Evolutionary conservation across 1,284 basidiomycete genomes (phyloP), one percentile per base, ranked within the genome.

Genomic region (Dichomitus squalens): DNA sequence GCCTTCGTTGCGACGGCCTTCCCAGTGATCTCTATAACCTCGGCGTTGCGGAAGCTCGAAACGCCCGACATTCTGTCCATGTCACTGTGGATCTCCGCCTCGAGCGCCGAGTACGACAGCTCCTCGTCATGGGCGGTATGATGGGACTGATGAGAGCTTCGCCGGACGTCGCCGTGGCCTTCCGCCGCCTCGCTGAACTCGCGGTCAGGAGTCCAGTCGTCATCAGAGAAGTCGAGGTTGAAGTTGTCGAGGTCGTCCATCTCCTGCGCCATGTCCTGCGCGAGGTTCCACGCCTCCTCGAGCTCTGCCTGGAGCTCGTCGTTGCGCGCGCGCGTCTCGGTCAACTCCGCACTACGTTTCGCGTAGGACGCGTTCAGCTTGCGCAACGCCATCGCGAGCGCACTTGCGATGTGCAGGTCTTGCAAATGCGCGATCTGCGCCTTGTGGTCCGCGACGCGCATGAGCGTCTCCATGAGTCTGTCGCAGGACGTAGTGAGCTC

Each of bases 251-350:
- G 61, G 48, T 83, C 81, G 66, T 90, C 87, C 64, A 90, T 78
- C 68, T 90, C 87, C 51, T 75, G 70, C 2, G 89, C 90, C 63
- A 91, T 75, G 39, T 81, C 82, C 65, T 90, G 86, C 1, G 90
- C 90, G 58, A 87, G 84, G 46, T 79, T 78, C 90, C 90, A 92
- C 1, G 89, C 90, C 57, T 92, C 90, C 49, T 89, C 85, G n/a
- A 90, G 76, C 65, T 91, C 87, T 8, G 79, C 86, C 65, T 87
- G 80, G 12, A 91, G 78, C 52, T 81, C 76, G 25, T 71, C 72
- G 21, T 88, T 78, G 41, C 77, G 75, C 7, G 76, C 68, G 50
- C 77, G 77, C 18, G 81, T 74, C 20, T 75, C 72, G 31, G 73
- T 69, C 18, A 89, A 74, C 40, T 92, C 88, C 3, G 74, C 67